These are phyloP conservation scores for Phaeophleospora eucalypticola DNA, from an alignment of 2,329 filamentous ascomycete species.

Conservation along the genomic window DNA sequence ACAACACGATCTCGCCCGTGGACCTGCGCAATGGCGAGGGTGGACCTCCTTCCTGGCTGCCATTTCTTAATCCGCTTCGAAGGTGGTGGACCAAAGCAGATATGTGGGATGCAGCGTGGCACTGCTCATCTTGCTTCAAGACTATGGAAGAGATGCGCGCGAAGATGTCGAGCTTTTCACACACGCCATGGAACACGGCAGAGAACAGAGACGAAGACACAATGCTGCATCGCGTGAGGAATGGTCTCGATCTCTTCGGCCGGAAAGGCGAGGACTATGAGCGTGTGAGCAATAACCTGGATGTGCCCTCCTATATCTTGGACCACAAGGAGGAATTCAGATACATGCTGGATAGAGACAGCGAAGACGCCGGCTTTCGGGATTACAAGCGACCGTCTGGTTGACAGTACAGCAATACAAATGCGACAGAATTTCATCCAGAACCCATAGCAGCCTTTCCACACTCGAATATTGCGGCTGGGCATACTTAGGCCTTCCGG, in stretches of 20 bases:
- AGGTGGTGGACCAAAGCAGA: constrained; percentile 41
- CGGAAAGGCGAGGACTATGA: constrained; percentile 47
- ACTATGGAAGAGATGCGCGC: constrained; percentile 53
- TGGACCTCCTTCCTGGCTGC: constrained; percentile 11
- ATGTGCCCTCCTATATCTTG: constrained; percentile 50
- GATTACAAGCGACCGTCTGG: constrained; percentile 8
- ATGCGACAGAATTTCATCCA: neutral
- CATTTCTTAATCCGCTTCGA: constrained; percentile 8
- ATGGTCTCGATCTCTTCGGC: constrained; percentile 55
- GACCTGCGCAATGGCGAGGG: constrained; percentile 48
- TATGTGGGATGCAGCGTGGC: constrained; percentile 54
- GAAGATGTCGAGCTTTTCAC: constrained; percentile 57
- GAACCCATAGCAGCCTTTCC: too few species aligned
- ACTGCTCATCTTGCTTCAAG: constrained; percentile 59
- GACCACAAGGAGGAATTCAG: constrained; percentile 32
- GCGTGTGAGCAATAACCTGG: constrained; percentile 48
- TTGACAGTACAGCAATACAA: neutral
- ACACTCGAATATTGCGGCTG: too few species aligned
- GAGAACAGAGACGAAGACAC: constrained; percentile 46
- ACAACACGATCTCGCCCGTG: constrained; percentile 50
- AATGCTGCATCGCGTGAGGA: constrained; percentile 50
- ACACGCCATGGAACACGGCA: constrained; percentile 50
- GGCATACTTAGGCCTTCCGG: too few species aligned
- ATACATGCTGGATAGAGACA: constrained; percentile 41
- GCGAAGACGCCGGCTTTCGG: constrained; percentile 37